Evolutionary conservation across 208 protist species (phyloP), one percentile per base, ranked within the genome.

Genomic region (Crithidia fasciculata): DNA sequence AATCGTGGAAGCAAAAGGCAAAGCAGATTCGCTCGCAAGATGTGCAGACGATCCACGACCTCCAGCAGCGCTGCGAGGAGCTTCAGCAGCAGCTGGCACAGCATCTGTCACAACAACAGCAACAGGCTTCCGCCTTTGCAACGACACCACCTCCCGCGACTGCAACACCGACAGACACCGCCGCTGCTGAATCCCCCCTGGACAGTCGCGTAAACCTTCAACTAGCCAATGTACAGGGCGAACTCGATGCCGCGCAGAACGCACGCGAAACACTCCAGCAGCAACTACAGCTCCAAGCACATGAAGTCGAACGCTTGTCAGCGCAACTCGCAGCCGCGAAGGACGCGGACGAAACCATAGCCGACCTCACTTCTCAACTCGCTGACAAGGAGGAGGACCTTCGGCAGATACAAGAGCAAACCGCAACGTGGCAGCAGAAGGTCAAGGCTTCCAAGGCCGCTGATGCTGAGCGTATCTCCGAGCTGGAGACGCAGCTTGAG

Each of bases 1-100:
- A 79, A 2, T 16, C 52, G 6, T 85, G 81, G 81, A 82, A 85
- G 60, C 19, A 63, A 2, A 75, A 58, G 39, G 81, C 55, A 0
- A 67, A 68, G 6, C 40, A 76, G 9, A 76, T 70, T 1, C 64
- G 58, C 1, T 9, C 66, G 43, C 69, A 62, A 2, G 81, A 85
- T 36, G 28, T 64, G 8, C 70, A 68, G 12, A 75, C 64, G 8
- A 85, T 82, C 41, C 60, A 78, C 16, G 40, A 72, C 18, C 76
- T 85, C 8, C 72, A 72, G 5, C 13, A 49, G 2, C 44, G 75
- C 15, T 74, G 72, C 52, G 60, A 75, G 16, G 28, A 71, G 4
- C 69, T 81, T 1, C 57, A 54, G 7, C 44, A 73, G 54, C 47
- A 76, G 36, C 18, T 72, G 36, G 36, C 50, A 7, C 2, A 39